Evolutionary conservation across 768 basidiomycete genomes (phyloP).

Genomic region (Pholiota molesta): DNA sequence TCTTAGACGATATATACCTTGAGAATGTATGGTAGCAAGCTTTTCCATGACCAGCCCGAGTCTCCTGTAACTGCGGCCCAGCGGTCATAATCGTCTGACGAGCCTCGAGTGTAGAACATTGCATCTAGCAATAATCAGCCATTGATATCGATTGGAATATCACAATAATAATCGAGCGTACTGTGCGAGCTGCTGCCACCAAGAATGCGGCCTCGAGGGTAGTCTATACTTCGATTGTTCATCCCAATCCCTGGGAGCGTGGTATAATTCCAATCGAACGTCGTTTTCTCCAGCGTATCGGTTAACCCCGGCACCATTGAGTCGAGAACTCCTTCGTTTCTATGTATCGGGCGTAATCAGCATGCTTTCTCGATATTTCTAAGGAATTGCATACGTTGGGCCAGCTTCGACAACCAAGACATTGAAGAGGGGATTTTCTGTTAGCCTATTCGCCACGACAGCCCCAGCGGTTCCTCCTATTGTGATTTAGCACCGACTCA

Average conservation of each 20-base stretch:
- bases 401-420: slow-evolving; percentile 62
- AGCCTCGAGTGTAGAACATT: slow-evolving; percentile 33
- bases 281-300: slow-evolving; percentile 18
- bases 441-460: slow-evolving; percentile 56
- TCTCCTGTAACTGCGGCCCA: slow-evolving; percentile 51
- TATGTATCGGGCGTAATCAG: background rate
- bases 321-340: slow-evolving; percentile 20
- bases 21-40: slow-evolving; percentile 26
- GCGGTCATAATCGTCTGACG: slow-evolving; percentile 51
- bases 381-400: slow-evolving; percentile 42
- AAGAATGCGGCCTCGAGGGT: slow-evolving; percentile 31
- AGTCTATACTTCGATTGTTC: slow-evolving; percentile 23
- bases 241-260: slow-evolving; percentile 26
- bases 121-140: slow-evolving; percentile 17
- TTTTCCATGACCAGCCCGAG: slow-evolving; percentile 44
- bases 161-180: background rate
- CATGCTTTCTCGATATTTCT: background rate
- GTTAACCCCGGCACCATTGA: slow-evolving; percentile 19
- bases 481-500: background rate
- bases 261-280: slow-evolving; percentile 36
- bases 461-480: slow-evolving; percentile 58
- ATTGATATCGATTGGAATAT: background rate
- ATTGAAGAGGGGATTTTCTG: slow-evolving; percentile 47
- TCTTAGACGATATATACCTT: slow-evolving; percentile 20
- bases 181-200: slow-evolving; percentile 33